phyloP scores from a whole-genome alignment of 2,329 filamentous ascomycete species.

The Xylariaceae sp. region DNA sequence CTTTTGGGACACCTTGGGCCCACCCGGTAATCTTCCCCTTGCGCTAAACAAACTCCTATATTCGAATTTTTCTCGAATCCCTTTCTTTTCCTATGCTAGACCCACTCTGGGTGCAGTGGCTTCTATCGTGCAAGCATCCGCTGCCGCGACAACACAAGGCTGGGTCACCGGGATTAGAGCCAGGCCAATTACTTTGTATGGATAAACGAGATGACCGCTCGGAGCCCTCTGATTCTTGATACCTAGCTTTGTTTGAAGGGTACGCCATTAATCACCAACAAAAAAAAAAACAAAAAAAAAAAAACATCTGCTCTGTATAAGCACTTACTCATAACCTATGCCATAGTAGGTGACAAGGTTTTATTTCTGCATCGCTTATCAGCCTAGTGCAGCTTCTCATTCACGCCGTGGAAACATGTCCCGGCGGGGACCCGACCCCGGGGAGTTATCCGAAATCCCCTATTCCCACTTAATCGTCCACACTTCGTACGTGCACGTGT shows the following conservation, averaged over 20 bases:
- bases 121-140: constrained; percentile 20
- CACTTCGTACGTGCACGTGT: not conserved
- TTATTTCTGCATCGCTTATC: constrained; percentile 9
- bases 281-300: not conserved
- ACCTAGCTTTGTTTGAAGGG: constrained; percentile 4
- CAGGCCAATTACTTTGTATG: constrained; percentile 14
- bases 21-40: constrained; percentile 38
- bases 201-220: constrained; percentile 23
- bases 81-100: constrained; percentile 24
- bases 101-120: constrained; percentile 11
- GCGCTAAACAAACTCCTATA: constrained; percentile 37
- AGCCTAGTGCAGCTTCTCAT: constrained; percentile 6
- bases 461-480: not conserved
- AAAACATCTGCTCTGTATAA: constrained; percentile 10
- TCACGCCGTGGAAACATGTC: constrained; percentile 11
- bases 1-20: constrained; percentile 26
- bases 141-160: constrained; percentile 27
- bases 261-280: constrained; percentile 2
- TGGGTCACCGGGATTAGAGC: constrained; percentile 18
- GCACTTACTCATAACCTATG: constrained; percentile 6
- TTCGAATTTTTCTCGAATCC: constrained; percentile 46
- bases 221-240: not conserved
- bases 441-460: constrained; percentile 2
- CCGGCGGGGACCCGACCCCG: constrained; percentile 14
- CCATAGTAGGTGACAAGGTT: constrained; percentile 3